These are phyloP conservation scores for Tolypocladium endophyticum DNA, from an alignment of 2,329 filamentous ascomycete species.

Conservation along the genomic window DNA sequence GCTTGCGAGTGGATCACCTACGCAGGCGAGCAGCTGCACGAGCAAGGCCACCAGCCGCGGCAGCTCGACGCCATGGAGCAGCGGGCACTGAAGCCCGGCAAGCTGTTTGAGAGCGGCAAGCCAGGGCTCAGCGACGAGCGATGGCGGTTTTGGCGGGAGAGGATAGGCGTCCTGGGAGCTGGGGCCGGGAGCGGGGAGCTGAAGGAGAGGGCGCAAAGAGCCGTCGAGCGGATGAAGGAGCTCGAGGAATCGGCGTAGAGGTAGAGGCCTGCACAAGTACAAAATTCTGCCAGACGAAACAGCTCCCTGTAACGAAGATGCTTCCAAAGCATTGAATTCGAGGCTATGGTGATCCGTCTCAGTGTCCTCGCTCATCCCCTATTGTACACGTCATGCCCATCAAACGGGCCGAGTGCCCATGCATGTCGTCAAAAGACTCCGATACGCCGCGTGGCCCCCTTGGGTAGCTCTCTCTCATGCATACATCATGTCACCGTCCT, in stretches of 20 bases:
- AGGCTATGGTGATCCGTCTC: background rate
- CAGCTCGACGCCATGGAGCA: constrained; percentile 10
- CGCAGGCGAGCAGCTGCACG: constrained; percentile 15
- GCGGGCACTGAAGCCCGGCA: constrained; percentile 10
- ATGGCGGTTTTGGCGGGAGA: constrained; percentile 19
- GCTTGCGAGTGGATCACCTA: constrained; percentile 19
- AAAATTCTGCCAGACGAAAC: background rate
- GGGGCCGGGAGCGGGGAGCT: constrained; percentile 8
- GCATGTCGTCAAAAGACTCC: background rate
- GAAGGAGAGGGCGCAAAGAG: constrained; percentile 10
- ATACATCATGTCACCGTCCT: constrained; percentile 39
- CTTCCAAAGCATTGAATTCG: background rate
- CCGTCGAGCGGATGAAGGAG: constrained; percentile 10
- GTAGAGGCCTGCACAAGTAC: background rate
- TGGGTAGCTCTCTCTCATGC: constrained; percentile 10
- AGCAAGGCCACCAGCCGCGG: constrained; percentile 4
- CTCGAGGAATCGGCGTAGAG: constrained; percentile 7
- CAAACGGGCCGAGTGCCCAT: background rate
- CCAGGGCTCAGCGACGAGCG: constrained; percentile 14
- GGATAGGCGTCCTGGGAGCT: constrained; percentile 12
- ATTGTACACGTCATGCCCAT: background rate
- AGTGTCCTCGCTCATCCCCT: background rate
- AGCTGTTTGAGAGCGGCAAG: constrained; percentile 8
- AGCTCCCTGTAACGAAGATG: background rate
- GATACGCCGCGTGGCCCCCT: background rate